Base-by-base conservation (phyloP, 2,329 filamentous ascomycete genomes). In the Trichoderma sp. region DNA sequence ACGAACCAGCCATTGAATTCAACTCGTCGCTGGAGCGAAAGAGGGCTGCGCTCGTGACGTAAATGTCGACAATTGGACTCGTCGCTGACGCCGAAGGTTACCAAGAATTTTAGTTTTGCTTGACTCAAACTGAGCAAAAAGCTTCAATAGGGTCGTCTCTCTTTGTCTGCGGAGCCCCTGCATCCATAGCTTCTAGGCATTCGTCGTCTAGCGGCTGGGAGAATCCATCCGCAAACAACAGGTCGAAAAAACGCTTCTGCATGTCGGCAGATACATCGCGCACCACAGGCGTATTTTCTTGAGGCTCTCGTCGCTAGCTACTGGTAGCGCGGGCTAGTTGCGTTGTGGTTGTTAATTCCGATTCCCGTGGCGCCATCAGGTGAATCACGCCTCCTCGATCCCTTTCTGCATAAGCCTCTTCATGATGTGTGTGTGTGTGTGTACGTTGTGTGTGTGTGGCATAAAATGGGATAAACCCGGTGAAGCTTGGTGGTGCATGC, bases 1-100 rank as follows among this genome's bases (percentile, higher is more conserved):
- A 43, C 47, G n/a, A 53, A 53, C 47, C n/a, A 53, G 47, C 47
- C 47, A 53, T 53, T 50, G 47, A 53, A 53, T 23, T 53, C 55
- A 17, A 58, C 30, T 20, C 15, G 26, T 30, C 55, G 2, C 26
- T 58, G 26, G n/a, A 58, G 53, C 26, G 15, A 17, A 26, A 26
- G n/a, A 36, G 15, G 55, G 15, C 28, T n/a, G 55, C 47, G 65
- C 26, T 30, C 26, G 55, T 68, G 66, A 68, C 66, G 66, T 68
- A 68, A 28, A 59, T 50, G 34, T 59, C 65, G 53, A 59, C 55
- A 59, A 15, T 23, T 23, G 8, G 55, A 6, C 17, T 28, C 3
- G 17, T 15, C 66, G 66, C 66, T 68, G 43, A 61, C 66, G 36
- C 66, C 66, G 55, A 68, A 68, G 36, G 66, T 34, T 50, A 43